Conservation (phyloP, 148 eudicot genomes). For the Drosera capensis region DNA sequence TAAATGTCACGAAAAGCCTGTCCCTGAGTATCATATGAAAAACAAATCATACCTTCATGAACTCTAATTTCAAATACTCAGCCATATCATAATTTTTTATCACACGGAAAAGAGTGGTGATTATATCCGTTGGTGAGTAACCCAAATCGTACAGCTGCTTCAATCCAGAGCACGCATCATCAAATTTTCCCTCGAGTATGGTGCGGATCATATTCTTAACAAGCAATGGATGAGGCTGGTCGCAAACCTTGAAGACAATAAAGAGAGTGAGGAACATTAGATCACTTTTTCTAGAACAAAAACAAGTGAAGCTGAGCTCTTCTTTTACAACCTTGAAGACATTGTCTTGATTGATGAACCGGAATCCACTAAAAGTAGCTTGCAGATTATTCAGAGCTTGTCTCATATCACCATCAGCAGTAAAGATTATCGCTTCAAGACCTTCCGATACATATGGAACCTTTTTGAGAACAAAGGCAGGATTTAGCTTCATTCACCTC, state of each 20-base stretch:
- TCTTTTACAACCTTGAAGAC: constrained; percentile 97
- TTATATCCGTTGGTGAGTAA: constrained; percentile 95
- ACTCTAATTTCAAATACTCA: constrained; percentile 88
- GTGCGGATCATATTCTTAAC: constrained; percentile 83
- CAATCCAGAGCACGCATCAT: constrained; percentile 71
- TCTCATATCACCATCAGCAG: constrained; percentile 99
- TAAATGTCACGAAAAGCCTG: too few species aligned
- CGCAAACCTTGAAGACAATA: constrained; percentile 58
- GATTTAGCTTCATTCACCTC: neutral
- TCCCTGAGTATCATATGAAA: too few species aligned
- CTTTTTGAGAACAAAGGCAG: constrained; percentile 22
- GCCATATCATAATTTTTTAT: constrained; percentile 96
- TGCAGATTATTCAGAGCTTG: constrained; percentile 94
- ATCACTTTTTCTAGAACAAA: neutral
- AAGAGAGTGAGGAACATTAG: neutral
- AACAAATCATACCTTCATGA: constrained; percentile 57
- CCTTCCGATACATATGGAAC: constrained; percentile 84
- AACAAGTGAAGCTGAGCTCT: too few species aligned
- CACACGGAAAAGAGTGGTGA: constrained; percentile 90
- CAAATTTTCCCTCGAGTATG: constrained; percentile 77
- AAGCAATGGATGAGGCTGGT: constrained; percentile 98
- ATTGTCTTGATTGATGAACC: constrained; percentile 94
- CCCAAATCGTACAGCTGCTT: constrained; percentile 93
- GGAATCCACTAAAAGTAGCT: constrained; percentile 87
- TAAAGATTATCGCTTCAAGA: constrained; percentile 89